These are phyloP conservation scores for Hypoxylon sp. DNA, from an alignment of 2,329 filamentous ascomycete species.

Conservation along the genomic window DNA sequence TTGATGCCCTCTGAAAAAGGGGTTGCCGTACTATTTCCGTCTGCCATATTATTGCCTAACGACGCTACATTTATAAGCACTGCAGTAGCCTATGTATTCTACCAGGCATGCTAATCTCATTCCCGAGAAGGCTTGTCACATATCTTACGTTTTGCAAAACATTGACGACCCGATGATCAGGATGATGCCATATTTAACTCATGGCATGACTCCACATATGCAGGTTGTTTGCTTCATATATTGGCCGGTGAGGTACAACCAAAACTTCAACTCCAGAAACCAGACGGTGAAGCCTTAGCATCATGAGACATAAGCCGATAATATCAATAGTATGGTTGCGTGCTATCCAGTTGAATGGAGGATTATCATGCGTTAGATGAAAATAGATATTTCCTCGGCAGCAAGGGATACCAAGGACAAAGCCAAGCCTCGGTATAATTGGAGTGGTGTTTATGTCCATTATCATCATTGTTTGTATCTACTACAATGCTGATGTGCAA, in stretches of 20 bases:
- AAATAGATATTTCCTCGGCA: slow-evolving; percentile 20
- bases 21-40: background rate
- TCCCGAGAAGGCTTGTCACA: slow-evolving; percentile 5
- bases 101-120: slow-evolving; percentile 10
- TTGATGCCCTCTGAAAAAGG: slow-evolving; percentile 14
- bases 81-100: background rate
- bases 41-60: slow-evolving; percentile 11
- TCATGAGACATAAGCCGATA: slow-evolving; percentile 24
- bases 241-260: slow-evolving; percentile 5
- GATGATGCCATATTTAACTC: slow-evolving; percentile 28
- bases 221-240: slow-evolving; percentile 37
- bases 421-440: slow-evolving; percentile 25
- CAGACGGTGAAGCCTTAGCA: slow-evolving; percentile 15
- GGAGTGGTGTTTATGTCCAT: slow-evolving; percentile 38
- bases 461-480: slow-evolving; percentile 32
- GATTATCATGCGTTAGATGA: slow-evolving; percentile 31
- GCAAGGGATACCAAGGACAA: slow-evolving; percentile 32
- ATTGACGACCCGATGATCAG: slow-evolving; percentile 21
- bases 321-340: slow-evolving; percentile 20
- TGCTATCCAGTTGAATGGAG: slow-evolving; percentile 29
- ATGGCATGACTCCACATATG: slow-evolving; percentile 24
- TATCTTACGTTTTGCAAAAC: slow-evolving; percentile 21
- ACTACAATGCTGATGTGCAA: slow-evolving; percentile 30
- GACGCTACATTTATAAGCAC: slow-evolving; percentile 4
- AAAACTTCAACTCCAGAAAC: slow-evolving; percentile 7